phyloP scores from a whole-genome alignment of 2,329 filamentous ascomycete genomes.

The Venturia pyrina region DNA sequence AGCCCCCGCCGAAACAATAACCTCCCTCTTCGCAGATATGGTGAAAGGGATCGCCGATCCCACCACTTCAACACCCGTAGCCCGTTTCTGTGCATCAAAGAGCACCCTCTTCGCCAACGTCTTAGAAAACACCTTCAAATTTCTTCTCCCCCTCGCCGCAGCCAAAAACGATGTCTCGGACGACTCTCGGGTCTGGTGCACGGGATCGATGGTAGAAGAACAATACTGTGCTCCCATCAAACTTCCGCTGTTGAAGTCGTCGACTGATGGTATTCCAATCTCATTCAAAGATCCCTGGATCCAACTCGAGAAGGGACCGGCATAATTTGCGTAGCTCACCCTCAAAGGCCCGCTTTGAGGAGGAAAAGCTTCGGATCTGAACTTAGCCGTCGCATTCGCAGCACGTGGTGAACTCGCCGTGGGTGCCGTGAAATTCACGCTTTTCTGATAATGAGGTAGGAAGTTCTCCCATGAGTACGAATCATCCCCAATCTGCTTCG shows the following conservation, averaged over 20 bases:
- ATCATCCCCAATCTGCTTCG: constrained; percentile 22
- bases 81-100: constrained; percentile 28
- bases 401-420: constrained; percentile 19
- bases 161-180: constrained; percentile 3
- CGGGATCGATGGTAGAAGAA: constrained; percentile 8
- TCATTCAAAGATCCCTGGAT: not conserved
- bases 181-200: not conserved
- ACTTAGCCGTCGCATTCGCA: constrained; percentile 19
- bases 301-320: constrained; percentile 6
- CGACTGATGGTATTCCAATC: not conserved
- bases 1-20: constrained; percentile 11
- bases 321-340: constrained; percentile 10
- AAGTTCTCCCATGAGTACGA: constrained; percentile 22
- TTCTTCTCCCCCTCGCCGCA: not conserved
- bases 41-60: not conserved
- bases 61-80: not conserved
- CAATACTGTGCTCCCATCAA: constrained; percentile 8
- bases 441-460: constrained; percentile 22
- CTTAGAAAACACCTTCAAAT: constrained; percentile 35
- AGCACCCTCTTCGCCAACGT: constrained; percentile 36
- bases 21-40: constrained; percentile 1
- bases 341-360: constrained; percentile 5
- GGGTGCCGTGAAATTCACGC: constrained; percentile 22
- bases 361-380: constrained; percentile 13
- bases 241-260: constrained; percentile 7